Percentiles rank a stretch among this genome's conserved stretches.
Conservation (phyloP, 441 rosid species). For the Gossypium trilobum region DNA sequence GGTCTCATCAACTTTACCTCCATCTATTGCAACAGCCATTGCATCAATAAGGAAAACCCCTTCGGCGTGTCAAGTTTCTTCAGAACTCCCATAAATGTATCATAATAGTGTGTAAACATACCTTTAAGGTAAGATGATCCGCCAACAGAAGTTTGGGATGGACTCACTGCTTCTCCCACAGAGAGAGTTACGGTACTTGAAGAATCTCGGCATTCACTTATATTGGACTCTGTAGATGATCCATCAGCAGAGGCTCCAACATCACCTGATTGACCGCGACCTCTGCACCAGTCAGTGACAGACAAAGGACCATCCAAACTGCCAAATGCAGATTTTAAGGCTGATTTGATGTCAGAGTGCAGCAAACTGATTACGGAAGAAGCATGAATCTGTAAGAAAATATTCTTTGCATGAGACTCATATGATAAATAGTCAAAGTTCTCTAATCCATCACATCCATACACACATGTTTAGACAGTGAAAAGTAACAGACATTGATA, state of each 20-base stretch:
- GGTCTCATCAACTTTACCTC: constrained; percentile 60
- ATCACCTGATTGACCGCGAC: constrained; percentile 62
- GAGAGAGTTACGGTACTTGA: constrained; percentile 37
- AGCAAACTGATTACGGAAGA: constrained; percentile 78
- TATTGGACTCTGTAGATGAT: constrained; percentile 62
- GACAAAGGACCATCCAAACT: constrained; percentile 86
- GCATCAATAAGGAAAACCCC: constrained; percentile 17
- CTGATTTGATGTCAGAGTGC: constrained; percentile 82
- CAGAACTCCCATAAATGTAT: constrained; percentile 14
- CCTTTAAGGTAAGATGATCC: constrained; percentile 55
- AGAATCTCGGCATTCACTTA: constrained; percentile 67
- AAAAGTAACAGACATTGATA: neutral
- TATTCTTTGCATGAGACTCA: constrained; percentile 12
- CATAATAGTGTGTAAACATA: constrained; percentile 17
- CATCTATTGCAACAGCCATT: constrained; percentile 47
- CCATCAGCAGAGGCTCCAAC: constrained; percentile 51
- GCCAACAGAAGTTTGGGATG: constrained; percentile 47
- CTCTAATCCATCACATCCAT: neutral
- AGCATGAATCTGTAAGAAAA: constrained; percentile 65
- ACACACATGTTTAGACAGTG: neutral
- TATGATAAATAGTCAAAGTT: neutral
- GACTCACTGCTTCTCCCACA: constrained; percentile 56
- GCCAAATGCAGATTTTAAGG: constrained; percentile 83
- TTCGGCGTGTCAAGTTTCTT: constrained; percentile 17
- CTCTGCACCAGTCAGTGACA: constrained; percentile 94